These are phyloP conservation scores for Pythium grandisporangium DNA, from an alignment of 352 stramenopile genomes.

Conservation along the genomic window DNA sequence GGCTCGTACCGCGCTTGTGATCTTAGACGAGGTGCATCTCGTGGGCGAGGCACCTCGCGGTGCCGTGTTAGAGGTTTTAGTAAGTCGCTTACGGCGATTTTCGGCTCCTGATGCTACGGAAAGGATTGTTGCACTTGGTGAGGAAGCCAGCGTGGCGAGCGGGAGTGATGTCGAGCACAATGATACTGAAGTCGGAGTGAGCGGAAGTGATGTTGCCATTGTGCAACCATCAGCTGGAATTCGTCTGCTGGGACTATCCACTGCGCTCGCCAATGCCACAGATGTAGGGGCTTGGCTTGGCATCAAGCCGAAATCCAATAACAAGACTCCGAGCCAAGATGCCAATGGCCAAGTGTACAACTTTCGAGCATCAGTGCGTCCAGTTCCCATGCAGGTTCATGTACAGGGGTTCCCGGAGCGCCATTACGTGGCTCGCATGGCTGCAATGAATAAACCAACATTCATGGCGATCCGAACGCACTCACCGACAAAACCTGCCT, in stretches of 20 bases:
- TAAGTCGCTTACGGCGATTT: conserved; percentile 70
- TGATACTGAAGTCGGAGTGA: too few species aligned
- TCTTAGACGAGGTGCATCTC: conserved; percentile 98
- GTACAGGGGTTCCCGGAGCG: conserved; percentile 95
- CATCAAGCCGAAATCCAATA: too few species aligned
- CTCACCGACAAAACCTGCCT: conserved; percentile 87
- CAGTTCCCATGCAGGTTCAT: conserved; percentile 95
- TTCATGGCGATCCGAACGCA: conserved; percentile 97
- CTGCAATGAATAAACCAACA: conserved; percentile 99
- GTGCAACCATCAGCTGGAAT: too few species aligned
- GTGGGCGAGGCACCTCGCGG: conserved; percentile 92
- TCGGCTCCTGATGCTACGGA: too few species aligned
- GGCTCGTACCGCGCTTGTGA: conserved; percentile 78
- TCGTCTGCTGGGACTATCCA: conserved; percentile 94
- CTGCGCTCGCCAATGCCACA: conserved; percentile 93
- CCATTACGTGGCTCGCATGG: conserved; percentile 97
- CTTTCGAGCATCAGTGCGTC: conserved; percentile 92
- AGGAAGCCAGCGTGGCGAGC: conserved; percentile 32
- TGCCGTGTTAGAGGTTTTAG: conserved; percentile 88
- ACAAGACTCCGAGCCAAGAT: too few species aligned
- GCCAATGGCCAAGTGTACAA: conserved; percentile 87
- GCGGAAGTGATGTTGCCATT: too few species aligned
- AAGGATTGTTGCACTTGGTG: too few species aligned
- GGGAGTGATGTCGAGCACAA: too few species aligned
- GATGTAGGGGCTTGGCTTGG: conserved; percentile 97